phyloP scores from a whole-genome alignment of 768 basidiomycete species.

The Tricholoma matsutake region DNA sequence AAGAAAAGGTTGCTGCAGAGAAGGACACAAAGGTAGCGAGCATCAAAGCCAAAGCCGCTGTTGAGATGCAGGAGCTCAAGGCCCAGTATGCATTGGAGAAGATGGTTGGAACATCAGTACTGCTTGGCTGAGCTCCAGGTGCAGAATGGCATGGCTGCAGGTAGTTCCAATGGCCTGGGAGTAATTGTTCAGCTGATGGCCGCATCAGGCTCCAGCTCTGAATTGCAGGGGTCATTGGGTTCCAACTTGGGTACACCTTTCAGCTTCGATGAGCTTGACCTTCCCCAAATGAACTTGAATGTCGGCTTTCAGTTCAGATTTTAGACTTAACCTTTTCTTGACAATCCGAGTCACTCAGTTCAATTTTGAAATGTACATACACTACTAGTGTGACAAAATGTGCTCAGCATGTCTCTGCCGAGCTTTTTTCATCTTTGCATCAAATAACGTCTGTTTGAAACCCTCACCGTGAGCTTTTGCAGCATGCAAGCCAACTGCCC shows the following conservation, averaged over 20 bases:
- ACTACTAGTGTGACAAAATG: background rate
- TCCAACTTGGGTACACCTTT: background rate
- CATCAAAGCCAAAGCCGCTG: conserved; percentile 5
- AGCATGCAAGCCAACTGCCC: background rate
- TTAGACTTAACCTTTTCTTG: background rate
- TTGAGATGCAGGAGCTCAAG: conserved; percentile 22
- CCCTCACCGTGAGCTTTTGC: background rate
- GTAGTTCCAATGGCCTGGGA: background rate
- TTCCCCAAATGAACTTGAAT: background rate
- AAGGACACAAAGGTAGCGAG: conserved; percentile 11
- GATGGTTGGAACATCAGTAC: background rate
- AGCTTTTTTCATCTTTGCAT: conserved; percentile 7
- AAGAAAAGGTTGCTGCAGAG: conserved; percentile 7
- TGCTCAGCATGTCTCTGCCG: background rate
- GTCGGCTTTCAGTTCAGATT: background rate
- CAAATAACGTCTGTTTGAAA: conserved; percentile 24
- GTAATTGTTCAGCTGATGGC: background rate
- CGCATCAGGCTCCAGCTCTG: background rate
- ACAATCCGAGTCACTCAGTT: background rate
- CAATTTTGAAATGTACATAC: background rate
- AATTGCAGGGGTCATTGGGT: background rate
- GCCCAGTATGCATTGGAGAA: background rate
- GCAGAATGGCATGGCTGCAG: background rate
- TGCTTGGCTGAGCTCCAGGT: background rate
- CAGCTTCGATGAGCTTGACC: background rate